Conservation (phyloP, 345 rosid genomes). For the Isatis tinctoria region DNA sequence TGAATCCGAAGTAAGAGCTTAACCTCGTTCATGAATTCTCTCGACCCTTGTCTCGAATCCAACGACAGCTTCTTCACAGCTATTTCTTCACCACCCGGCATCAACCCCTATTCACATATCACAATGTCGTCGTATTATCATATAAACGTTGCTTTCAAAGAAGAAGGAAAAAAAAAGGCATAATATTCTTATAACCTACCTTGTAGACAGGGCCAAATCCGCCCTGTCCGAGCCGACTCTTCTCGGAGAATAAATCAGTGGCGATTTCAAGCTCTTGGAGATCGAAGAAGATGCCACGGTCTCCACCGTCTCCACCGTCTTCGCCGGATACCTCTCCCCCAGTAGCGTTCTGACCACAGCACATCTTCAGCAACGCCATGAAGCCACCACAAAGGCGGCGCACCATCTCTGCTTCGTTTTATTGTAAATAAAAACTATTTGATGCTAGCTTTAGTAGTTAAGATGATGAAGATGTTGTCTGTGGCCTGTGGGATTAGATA, state of each 20-base stretch:
- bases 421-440: background rate
- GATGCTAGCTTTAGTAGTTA: background rate
- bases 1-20: constrained; percentile 62
- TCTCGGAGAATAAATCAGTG: constrained; percentile 71
- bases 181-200: constrained; percentile 29
- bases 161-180: background rate
- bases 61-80: constrained; percentile 70
- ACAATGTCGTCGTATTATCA: background rate
- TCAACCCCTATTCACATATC: constrained; percentile 41
- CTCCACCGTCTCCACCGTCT: constrained; percentile 9
- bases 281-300: constrained; percentile 50
- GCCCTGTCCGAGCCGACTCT: constrained; percentile 77
- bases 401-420: constrained; percentile 14
- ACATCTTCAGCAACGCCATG: constrained; percentile 17
- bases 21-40: constrained; percentile 73
- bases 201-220: constrained; percentile 93
- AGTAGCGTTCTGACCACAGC: constrained; percentile 9
- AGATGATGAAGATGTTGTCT: background rate
- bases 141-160: background rate
- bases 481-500: background rate
- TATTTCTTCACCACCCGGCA: constrained; percentile 56
- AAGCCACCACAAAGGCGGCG: constrained; percentile 16
- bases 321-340: constrained; percentile 7
- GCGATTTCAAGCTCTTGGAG: constrained; percentile 64
- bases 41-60: constrained; percentile 61